Evolutionary conservation across 2,329 filamentous ascomycete genomes (phyloP).

Genomic region (Bipolaris gigantea): DNA sequence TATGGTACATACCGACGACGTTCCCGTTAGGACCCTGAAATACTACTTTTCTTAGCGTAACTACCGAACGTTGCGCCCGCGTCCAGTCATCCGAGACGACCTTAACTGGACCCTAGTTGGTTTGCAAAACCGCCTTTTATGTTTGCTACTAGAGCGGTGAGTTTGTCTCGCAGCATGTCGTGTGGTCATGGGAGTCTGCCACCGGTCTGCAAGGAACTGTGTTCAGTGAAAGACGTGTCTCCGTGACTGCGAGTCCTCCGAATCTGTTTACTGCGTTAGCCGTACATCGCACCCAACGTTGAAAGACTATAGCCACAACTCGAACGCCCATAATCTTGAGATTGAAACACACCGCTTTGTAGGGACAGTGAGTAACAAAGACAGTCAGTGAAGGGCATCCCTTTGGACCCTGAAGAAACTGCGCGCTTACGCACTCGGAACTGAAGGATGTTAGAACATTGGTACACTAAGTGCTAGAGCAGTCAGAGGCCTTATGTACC

Average conservation of each 20-base stretch:
- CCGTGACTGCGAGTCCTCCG: neutral
- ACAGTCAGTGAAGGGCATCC: neutral
- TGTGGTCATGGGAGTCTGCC: conserved; percentile 7
- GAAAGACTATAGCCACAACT: neutral
- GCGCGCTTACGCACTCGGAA: conserved; percentile 8
- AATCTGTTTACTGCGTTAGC: neutral
- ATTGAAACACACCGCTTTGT: neutral
- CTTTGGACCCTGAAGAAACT: neutral
- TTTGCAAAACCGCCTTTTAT: neutral
- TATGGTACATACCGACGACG: neutral
- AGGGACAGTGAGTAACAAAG: neutral
- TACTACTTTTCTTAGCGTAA: neutral
- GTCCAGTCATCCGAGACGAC: neutral
- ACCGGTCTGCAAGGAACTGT: neutral
- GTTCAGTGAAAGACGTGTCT: neutral
- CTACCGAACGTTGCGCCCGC: neutral
- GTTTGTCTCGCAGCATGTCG: neutral
- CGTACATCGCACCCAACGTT: neutral
- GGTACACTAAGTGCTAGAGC: conserved; percentile 17
- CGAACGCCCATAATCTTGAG: neutral
- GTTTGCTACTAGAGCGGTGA: neutral
- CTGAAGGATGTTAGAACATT: conserved; percentile 9
- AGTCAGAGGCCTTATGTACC: conserved; percentile 18
- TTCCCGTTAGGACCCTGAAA: neutral
- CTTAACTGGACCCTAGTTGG: neutral